A percentile compares a stretch with the other conserved stretches of the same genome.
phyloP scores from a whole-genome alignment of 257 asterid species.

The Marsdenia floribunda region DNA sequence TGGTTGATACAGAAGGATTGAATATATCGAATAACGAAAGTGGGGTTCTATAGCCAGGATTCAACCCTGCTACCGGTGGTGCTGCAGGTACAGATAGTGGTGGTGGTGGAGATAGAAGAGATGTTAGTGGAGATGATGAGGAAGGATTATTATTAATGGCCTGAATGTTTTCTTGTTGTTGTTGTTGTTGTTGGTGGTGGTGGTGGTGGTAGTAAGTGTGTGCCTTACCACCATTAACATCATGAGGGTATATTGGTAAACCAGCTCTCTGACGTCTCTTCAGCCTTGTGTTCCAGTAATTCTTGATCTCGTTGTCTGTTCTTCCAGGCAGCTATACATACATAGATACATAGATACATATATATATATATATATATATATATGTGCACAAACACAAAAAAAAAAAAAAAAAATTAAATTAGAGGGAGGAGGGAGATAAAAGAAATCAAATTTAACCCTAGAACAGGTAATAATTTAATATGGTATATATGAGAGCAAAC shows the following conservation, averaged over 20 bases:
- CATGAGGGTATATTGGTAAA: constrained; percentile 54
- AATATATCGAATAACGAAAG: constrained; percentile 21
- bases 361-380: neutral
- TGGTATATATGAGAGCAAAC: constrained; percentile 3
- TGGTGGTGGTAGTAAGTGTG: neutral
- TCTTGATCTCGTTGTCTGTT: constrained; percentile 67
- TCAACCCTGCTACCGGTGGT: constrained; percentile 8
- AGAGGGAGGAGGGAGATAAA: too few species aligned
- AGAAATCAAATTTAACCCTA: too few species aligned
- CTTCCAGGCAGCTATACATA: constrained; percentile 57
- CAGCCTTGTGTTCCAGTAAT: constrained; percentile 70
- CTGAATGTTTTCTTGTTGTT: constrained; percentile 4
- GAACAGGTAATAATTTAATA: too few species aligned
- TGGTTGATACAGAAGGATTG: constrained; percentile 10
- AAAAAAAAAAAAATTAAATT: neutral
- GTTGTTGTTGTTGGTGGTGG: neutral
- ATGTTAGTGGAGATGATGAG: constrained; percentile 4
- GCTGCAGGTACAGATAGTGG: neutral
- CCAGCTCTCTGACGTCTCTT: constrained; percentile 64
- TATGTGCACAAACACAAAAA: neutral
- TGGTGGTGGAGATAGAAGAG: constrained; percentile 23
- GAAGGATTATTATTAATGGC: constrained; percentile 8
- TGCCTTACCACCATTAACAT: constrained; percentile 9
- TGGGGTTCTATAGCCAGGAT: constrained; percentile 15
- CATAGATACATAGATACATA: neutral